Percentiles rank a stretch among this genome's conserved stretches.
phyloP scores from a whole-genome alignment of 1,284 basidiomycete genomes.

The Pseudomicrostroma phylloplanum region DNA sequence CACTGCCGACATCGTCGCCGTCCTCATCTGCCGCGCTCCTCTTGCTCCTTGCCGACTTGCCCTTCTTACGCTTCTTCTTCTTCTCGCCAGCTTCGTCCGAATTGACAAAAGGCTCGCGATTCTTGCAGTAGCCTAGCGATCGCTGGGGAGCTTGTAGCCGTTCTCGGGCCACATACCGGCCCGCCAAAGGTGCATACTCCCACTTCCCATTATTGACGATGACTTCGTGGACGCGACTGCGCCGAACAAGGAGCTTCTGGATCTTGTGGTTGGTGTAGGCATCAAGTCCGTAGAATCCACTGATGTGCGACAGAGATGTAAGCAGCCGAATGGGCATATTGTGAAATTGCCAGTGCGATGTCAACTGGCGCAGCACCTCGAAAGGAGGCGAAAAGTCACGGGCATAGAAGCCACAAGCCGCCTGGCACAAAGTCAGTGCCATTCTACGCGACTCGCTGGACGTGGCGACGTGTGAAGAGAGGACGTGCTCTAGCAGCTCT shows the following conservation, averaged over 20 bases:
- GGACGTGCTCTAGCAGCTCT: constrained; percentile 67
- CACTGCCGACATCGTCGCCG: constrained; percentile 8
- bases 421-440: background rate
- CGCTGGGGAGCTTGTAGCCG: background rate
- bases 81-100: too few species aligned
- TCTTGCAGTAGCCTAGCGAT: too few species aligned
- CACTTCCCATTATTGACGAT: constrained; percentile 24
- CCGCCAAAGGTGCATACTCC: constrained; percentile 8
- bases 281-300: constrained; percentile 33
- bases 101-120: too few species aligned
- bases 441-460: constrained; percentile 8
- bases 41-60: background rate
- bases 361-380: constrained; percentile 27
- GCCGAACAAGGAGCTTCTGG: constrained; percentile 34
- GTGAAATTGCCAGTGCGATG: constrained; percentile 40
- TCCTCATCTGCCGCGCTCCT: constrained; percentile 6
- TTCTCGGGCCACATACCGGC: constrained; percentile 4
- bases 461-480: constrained; percentile 52
- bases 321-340: constrained; percentile 35
- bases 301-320: constrained; percentile 28
- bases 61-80: background rate
- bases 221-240: constrained; percentile 35
- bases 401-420: constrained; percentile 40
- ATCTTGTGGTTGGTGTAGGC: constrained; percentile 28
- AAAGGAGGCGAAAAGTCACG: constrained; percentile 29